phyloP scores from a whole-genome alignment of 2,329 filamentous ascomycete species.

The Arthroderma uncinatum region DNA sequence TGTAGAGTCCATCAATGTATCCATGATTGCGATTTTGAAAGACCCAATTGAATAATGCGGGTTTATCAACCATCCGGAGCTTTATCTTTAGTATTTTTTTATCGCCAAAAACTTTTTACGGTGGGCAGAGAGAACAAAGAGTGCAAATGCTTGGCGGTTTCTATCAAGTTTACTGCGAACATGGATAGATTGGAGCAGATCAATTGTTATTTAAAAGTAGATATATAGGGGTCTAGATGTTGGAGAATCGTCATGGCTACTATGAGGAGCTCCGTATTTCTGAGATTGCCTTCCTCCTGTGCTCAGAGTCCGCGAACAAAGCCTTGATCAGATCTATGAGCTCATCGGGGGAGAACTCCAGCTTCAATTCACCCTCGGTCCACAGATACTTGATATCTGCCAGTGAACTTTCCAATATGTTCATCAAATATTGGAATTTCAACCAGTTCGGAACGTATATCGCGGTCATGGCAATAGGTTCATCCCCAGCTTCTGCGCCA shows the following conservation, averaged over 20 bases:
- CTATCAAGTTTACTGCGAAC: not conserved
- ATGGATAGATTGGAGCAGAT: not conserved
- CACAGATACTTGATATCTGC: constrained; percentile 57
- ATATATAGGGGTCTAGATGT: not conserved
- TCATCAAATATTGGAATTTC: constrained; percentile 53
- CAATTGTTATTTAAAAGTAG: constrained; percentile 1
- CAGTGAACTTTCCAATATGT: constrained; percentile 51
- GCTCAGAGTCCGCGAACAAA: constrained; percentile 52
- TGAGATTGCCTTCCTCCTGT: constrained; percentile 46
- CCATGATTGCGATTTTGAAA: not conserved
- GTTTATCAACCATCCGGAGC: not conserved
- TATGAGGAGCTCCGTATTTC: constrained; percentile 40
- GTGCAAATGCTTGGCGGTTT: constrained; percentile 19
- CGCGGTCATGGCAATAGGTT: constrained; percentile 43
- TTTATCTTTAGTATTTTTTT: constrained; percentile 5
- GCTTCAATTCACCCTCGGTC: constrained; percentile 51
- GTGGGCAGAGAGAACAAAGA: constrained; percentile 21
- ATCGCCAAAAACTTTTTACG: constrained; percentile 5
- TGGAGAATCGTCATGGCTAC: not conserved
- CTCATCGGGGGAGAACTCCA: constrained; percentile 52
- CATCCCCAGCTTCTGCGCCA: constrained; percentile 18
- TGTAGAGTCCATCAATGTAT: constrained; percentile 12
- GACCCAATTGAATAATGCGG: not conserved
- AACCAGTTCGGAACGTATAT: constrained; percentile 54
- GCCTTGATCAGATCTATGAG: constrained; percentile 53